Conservation (phyloP, 495 filamentous ascomycete species). For the Aspergillus saccharolyticus region DNA sequence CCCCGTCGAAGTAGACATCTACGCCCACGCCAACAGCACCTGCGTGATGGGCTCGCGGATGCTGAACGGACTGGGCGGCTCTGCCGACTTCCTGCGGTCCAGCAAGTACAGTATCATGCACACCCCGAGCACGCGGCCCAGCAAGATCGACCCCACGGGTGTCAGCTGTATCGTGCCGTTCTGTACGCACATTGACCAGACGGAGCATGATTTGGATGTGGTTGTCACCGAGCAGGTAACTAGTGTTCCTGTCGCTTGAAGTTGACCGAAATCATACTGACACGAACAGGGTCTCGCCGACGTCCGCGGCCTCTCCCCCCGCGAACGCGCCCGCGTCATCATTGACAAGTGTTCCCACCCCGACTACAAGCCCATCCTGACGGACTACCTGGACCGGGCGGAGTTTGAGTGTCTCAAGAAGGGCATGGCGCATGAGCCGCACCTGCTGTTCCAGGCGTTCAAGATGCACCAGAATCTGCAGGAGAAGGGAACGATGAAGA, state of each 20-base stretch:
- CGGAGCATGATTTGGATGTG: conserved; percentile 85
- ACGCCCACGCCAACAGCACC: conserved; percentile 88
- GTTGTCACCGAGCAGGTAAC: conserved; percentile 76
- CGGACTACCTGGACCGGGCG: conserved; percentile 80
- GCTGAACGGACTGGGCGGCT: conserved; percentile 87
- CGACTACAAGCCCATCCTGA: conserved; percentile 75
- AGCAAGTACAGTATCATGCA: conserved; percentile 93
- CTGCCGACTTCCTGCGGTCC: conserved; percentile 79
- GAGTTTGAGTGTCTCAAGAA: conserved; percentile 83
- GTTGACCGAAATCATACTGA: conserved; percentile 3
- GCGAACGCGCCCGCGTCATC: conserved; percentile 79
- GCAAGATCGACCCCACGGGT: conserved; percentile 77
- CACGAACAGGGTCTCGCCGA: conserved; percentile 63
- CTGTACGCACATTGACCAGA: conserved; percentile 91
- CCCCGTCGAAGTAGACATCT: conserved; percentile 90
- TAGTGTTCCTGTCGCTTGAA: no score
- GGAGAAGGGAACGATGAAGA: conserved; percentile 82
- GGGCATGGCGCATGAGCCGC: conserved; percentile 88
- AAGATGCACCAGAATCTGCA: conserved; percentile 83
- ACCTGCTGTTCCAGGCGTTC: conserved; percentile 76
- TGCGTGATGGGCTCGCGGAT: conserved; percentile 88
- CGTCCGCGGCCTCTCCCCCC: conserved; percentile 73
- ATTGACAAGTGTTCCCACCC: conserved; percentile 87
- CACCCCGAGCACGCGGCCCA: conserved; percentile 73
- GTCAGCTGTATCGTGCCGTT: conserved; percentile 86